Evolutionary conservation across 352 stramenopile species (phyloP).

Genomic region (Globisporangium cylindrosporum): DNA sequence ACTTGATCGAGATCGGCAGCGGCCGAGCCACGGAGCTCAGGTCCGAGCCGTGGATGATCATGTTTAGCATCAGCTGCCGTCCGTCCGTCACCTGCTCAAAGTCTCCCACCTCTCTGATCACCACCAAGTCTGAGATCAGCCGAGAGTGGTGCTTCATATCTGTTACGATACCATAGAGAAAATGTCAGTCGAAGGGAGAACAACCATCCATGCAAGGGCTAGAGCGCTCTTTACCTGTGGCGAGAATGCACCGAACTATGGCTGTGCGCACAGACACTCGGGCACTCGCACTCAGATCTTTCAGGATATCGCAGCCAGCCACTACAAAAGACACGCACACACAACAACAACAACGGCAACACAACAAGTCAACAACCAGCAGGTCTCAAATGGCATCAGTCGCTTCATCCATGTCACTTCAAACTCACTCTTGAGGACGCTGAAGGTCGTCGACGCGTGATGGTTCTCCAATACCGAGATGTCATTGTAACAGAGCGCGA

Average conservation of each 20-base stretch:
- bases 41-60: slow-evolving; percentile 82
- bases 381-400: not conserved
- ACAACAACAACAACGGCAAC: not conserved
- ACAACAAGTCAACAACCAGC: not conserved
- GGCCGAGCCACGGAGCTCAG: slow-evolving; percentile 58
- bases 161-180: not conserved
- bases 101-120: slow-evolving; percentile 37
- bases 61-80: slow-evolving; percentile 74
- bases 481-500: slow-evolving; percentile 90
- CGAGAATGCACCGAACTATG: slow-evolving; percentile 77
- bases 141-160: slow-evolving; percentile 86
- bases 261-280: slow-evolving; percentile 41
- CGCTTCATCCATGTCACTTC: not conserved
- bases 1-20: slow-evolving; percentile 47
- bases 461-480: slow-evolving; percentile 88
- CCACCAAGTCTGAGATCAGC: slow-evolving; percentile 48
- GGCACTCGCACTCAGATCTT: slow-evolving; percentile 46
- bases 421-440: slow-evolving; percentile 48
- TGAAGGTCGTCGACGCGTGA: slow-evolving; percentile 77
- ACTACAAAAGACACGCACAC: slow-evolving; percentile 20
- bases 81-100: slow-evolving; percentile 63
- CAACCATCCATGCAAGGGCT: not conserved
- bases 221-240: slow-evolving; percentile 26
- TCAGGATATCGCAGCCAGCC: slow-evolving; percentile 55
- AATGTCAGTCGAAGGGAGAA: not conserved